These are phyloP conservation scores for Mycogone perniciosa DNA, from an alignment of 2,329 filamentous ascomycete species.

Conservation along the genomic window DNA sequence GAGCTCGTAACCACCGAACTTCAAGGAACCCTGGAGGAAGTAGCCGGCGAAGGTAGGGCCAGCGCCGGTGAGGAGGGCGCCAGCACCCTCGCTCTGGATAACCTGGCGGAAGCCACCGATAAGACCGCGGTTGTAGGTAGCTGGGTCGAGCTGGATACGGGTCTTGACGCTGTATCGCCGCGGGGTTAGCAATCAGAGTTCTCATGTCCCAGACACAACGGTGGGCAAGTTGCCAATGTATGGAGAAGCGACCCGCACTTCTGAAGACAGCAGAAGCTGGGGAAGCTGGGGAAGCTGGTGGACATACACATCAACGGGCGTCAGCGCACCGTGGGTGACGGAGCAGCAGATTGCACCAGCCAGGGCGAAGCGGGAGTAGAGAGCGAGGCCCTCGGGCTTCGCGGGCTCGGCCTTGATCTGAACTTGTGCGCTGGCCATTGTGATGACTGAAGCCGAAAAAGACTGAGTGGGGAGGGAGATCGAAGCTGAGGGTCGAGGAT, in stretches of 20 bases:
- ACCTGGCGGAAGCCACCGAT: conserved; percentile 84
- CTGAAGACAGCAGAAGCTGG: not conserved
- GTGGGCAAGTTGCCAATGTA: no score
- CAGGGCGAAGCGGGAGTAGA: conserved; percentile 96
- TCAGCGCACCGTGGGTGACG: conserved; percentile 92
- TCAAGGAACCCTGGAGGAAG: conserved; percentile 90
- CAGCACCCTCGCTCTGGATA: conserved; percentile 75
- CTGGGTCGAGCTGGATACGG: conserved; percentile 86
- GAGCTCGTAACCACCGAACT: conserved; percentile 92
- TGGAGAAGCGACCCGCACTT: no score
- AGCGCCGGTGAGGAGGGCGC: conserved; percentile 77
- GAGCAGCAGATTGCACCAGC: conserved; percentile 98
- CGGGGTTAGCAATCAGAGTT: no score
- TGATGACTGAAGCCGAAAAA: conserved; percentile 1
- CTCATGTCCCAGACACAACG: no score
- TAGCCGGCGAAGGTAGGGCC: conserved; percentile 84
- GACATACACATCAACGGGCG: conserved; percentile 98
- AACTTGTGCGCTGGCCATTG: conserved; percentile 11
- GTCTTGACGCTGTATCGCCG: conserved; percentile 71
- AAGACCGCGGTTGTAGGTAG: conserved; percentile 81
- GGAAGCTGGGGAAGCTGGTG: not conserved
- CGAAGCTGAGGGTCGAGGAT: conserved; percentile 6
- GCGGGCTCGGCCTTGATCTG: conserved; percentile 33
- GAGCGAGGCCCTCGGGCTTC: conserved; percentile 49
- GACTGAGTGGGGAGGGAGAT: not conserved